Evolutionary conservation across 441 rosid species (phyloP).

Genomic region (Pelargonium fulgidum): DNA sequence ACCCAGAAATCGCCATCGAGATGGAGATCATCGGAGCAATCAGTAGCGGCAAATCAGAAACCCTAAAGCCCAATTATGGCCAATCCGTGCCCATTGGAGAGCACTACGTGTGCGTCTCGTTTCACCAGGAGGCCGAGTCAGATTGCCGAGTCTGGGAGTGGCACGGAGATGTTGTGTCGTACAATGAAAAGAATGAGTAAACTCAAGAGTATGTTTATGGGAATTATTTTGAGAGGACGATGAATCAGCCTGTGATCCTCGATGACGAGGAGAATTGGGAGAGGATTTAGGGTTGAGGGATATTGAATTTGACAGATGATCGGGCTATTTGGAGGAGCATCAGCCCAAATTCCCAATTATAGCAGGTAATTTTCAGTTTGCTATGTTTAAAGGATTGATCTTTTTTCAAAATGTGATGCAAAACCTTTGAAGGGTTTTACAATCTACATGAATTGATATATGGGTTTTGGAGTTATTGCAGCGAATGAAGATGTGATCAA

Average conservation of each 20-base stretch:
- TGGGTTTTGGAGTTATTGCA: background rate
- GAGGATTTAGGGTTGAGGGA: slow-evolving; percentile 7
- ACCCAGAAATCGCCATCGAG: slow-evolving; percentile 16
- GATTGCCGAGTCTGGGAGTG: slow-evolving; percentile 17
- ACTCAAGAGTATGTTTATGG: slow-evolving; percentile 18
- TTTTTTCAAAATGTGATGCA: background rate
- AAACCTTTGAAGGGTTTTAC: too few relatives aligned
- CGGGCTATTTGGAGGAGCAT: background rate
- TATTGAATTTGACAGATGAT: background rate
- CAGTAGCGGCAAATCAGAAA: slow-evolving; percentile 7
- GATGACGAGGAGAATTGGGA: background rate
- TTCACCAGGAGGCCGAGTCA: slow-evolving; percentile 15
- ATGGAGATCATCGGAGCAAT: slow-evolving; percentile 9
- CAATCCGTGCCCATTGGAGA: slow-evolving; percentile 2
- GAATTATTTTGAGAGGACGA: slow-evolving; percentile 16
- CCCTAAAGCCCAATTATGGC: slow-evolving; percentile 20
- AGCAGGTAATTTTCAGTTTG: background rate
- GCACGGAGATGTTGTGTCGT: slow-evolving; percentile 6
- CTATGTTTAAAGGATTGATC: background rate
- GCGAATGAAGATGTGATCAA: background rate
- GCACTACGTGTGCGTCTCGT: slow-evolving; percentile 7
- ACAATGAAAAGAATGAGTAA: slow-evolving; percentile 6
- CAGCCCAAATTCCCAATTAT: background rate
- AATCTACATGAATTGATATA: background rate
- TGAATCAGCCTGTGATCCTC: background rate